Conservation (phyloP, 495 filamentous ascomycete genomes). For the Zalerion maritima region DNA sequence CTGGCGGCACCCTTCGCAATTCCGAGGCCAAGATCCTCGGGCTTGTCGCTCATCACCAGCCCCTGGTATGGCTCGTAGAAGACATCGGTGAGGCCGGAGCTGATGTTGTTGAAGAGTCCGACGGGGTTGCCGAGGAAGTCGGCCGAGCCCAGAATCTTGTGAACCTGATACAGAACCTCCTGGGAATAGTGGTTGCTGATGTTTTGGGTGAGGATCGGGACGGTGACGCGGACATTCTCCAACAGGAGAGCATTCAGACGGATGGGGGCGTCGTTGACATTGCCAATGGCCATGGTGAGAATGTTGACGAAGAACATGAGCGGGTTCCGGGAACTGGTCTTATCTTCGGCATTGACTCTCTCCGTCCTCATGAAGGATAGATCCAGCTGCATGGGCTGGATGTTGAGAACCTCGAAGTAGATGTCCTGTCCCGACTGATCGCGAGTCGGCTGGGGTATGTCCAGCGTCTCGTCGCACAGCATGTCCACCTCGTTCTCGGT, state of each 20-base stretch:
- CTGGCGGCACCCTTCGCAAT: slow-evolving; percentile 93
- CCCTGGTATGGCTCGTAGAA: slow-evolving; percentile 99
- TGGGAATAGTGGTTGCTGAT: slow-evolving; percentile 90
- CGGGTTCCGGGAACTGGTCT: slow-evolving; percentile 74
- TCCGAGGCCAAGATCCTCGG: slow-evolving; percentile 84
- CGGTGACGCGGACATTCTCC: slow-evolving; percentile 86
- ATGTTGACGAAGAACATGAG: slow-evolving; percentile 98
- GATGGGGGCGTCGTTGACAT: slow-evolving; percentile 93
- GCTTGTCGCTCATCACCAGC: slow-evolving; percentile 85
- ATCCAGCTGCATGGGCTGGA: slow-evolving; percentile 96
- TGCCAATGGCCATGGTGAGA: slow-evolving; percentile 97
- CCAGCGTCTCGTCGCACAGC: slow-evolving; percentile 76
- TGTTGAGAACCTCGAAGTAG: slow-evolving; percentile 92
- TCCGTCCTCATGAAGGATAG: slow-evolving; percentile 95
- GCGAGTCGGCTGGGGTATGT: slow-evolving; percentile 82
- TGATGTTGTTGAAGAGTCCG: slow-evolving; percentile 94
- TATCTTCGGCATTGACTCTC: slow-evolving; percentile 89
- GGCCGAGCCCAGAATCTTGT: slow-evolving; percentile 90
- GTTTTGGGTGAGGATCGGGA: slow-evolving; percentile 67
- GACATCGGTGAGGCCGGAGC: slow-evolving; percentile 89
- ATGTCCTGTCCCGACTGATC: slow-evolving; percentile 77
- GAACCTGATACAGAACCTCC: slow-evolving; percentile 85
- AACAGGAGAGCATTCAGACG: slow-evolving; percentile 85
- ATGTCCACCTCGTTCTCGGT: slow-evolving; percentile 65
- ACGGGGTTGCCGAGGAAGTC: slow-evolving; percentile 99